These are phyloP conservation scores for Penicillium hordei DNA, from an alignment of 2,329 filamentous ascomycete species.

Conservation along the genomic window DNA sequence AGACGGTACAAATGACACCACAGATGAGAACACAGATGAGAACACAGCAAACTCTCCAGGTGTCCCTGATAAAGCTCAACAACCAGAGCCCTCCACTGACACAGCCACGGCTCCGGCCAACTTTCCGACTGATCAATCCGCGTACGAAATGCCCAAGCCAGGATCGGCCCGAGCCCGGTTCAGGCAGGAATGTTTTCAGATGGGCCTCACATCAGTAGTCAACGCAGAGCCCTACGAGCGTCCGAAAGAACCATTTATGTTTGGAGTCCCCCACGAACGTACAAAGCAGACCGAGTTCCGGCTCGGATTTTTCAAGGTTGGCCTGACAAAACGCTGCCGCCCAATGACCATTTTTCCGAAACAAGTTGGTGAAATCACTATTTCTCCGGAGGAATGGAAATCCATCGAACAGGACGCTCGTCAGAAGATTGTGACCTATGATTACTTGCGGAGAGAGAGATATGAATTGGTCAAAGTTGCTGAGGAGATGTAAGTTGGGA, in stretches of 20 bases:
- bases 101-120: not conserved
- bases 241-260: not conserved
- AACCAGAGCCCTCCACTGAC: not conserved
- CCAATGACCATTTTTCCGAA: constrained; percentile 20
- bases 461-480: not conserved
- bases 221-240: not conserved
- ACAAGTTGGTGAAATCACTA: constrained; percentile 19
- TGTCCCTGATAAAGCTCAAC: not conserved
- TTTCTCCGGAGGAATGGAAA: constrained; percentile 14
- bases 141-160: not conserved
- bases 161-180: not conserved
- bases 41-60: not conserved
- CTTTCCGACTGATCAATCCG: not conserved
- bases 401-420: constrained; percentile 3
- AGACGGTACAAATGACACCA: not conserved
- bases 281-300: constrained; percentile 13
- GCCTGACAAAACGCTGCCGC: constrained; percentile 18
- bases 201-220: not conserved
- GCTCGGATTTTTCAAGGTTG: constrained; percentile 14
- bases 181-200: not conserved
- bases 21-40: not conserved
- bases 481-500: not conserved
- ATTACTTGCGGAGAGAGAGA: not conserved
- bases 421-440: not conserved
- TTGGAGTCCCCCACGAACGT: not conserved